Base-by-base conservation (phyloP, 441 rosid genomes). In the Adansonia rubrostipa region DNA sequence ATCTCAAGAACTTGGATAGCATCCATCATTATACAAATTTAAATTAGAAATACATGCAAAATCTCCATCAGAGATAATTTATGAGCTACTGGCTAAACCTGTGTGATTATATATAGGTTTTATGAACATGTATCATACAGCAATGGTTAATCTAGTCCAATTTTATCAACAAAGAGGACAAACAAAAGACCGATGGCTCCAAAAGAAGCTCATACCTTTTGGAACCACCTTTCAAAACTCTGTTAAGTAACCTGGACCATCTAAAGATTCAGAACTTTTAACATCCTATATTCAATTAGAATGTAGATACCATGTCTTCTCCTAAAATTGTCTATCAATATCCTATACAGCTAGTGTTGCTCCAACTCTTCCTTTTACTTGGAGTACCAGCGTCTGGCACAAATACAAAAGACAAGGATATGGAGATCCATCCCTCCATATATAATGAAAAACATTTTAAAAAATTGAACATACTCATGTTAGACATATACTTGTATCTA, bases 231-330 rank as follows among this genome's bases (percentile, higher is more conserved):
- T 45, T 40, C 42, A 22, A 44, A 58, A 42, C 17, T 60, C 54
- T 60, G 19, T 42, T 60, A 24, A 75, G 17, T 24, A 75, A 61
- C 9, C 28, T 2, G 3, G 47, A 17, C 53, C 4, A 50, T 33
- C n/a, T 19, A 22, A 58, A 9, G 67, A n/a, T 47, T 47, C 58
- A 42, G 19, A 74, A 45, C 19, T n/a, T 62, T 61, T 9, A 74
- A 45, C 44, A 61, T 47, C 19, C 45, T 73, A 40, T 19, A 54
- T 62, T 62, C 60, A 51, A 75, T 28, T 45, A 62, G 28, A 75
- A 61, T 2, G 56, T 62, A 75, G 70, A 47, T 62, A 63, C 40
- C 5, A 45, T 6, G 53, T 44, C 57, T 74, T 44, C 13, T 20
- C 33, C 28, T 20, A 68, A 68, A 45, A 20, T 65, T 68, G 40